Conservation (phyloP, 2,329 filamentous ascomycete genomes). For the Arthrobotrys musiformis region DNA sequence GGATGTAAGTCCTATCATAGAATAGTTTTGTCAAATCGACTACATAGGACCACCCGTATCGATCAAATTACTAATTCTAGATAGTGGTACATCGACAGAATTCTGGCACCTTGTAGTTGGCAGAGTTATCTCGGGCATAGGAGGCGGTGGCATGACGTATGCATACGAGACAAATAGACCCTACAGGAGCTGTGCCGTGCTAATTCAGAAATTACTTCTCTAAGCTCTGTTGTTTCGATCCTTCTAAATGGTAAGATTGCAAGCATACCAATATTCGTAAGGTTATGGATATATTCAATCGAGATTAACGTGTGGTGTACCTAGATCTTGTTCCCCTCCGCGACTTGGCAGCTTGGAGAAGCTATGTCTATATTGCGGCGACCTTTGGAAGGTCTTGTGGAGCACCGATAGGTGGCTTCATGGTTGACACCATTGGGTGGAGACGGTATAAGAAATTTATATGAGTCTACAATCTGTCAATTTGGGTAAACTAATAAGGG, state of each 20-base stretch:
- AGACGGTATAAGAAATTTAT: slow-evolving; percentile 67
- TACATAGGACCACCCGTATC: no score
- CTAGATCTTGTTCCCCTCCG: slow-evolving; percentile 62
- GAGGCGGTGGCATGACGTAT: slow-evolving; percentile 59
- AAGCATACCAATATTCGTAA: background rate
- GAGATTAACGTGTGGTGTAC: slow-evolving; percentile 63
- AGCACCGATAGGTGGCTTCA: slow-evolving; percentile 70
- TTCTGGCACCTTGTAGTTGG: slow-evolving; percentile 46
- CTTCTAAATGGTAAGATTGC: slow-evolving; percentile 66
- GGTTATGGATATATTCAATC: background rate
- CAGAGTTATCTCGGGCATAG: slow-evolving; percentile 61
- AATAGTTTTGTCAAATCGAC: no score
- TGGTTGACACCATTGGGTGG: slow-evolving; percentile 74
- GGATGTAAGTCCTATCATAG: slow-evolving; percentile 60
- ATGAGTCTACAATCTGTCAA: background rate
- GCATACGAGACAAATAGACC: background rate
- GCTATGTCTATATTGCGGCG: slow-evolving; percentile 68
- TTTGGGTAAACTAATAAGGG: background rate
- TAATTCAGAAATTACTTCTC: background rate
- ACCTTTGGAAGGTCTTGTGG: slow-evolving; percentile 68
- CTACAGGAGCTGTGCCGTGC: background rate
- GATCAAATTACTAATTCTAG: background rate
- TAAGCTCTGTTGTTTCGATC: slow-evolving; percentile 64
- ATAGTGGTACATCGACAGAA: slow-evolving; percentile 43
- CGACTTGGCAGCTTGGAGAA: slow-evolving; percentile 69